Evolutionary conservation across 2,329 filamentous ascomycete genomes (phyloP), one percentile per base, ranked within the genome.

Genomic region (Diaporthe sp.): DNA sequence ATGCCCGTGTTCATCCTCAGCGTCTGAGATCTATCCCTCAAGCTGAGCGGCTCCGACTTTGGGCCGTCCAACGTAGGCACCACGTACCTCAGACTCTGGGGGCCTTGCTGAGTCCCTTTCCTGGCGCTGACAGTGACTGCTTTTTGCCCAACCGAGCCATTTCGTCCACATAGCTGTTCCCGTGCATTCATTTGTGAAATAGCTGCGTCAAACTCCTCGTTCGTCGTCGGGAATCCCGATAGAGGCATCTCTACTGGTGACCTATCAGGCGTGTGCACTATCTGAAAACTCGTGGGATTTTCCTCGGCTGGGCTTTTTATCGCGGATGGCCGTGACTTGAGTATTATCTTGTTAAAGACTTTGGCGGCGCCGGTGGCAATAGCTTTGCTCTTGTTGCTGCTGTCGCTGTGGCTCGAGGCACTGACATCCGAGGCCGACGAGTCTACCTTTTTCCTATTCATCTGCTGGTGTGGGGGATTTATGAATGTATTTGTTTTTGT

Each of bases 211-310:
- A 67, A 77, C 51, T 77, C 73, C 7, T 46, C 31, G 7, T 75
- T 74, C n/a, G 73, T 77, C 12, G 69, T 61, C 31, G 75, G 75
- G 28, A 70, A 49, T 1, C 62, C 37, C 12, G 58, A 65, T 22
- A 65, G 13, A 31, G 58, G 34, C 25, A 46, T 57, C 25, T 42
- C n/a, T 34, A 28, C 39, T 5, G 73, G 70, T 34, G 44, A 59
- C 9, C 53, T 68, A 51, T 77, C 76, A 1, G 74, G 76, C 13
- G 28, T n/a, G 39, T 77, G 74, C 17, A 74, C 62, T 3, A 76
- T 73, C 31, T 65, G 61, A 46, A 77, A 77, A 4, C 39, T 10
- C 15, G 67, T n/a, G 4, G 71, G 13, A 17, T 31, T n/a, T 28
- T 13, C 34, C 25, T 34, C 12, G 31, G 19, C 31, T 34, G 61